Evolutionary conservation across 1,139 yeast species (phyloP), one percentile per base, ranked within the genome.

Genomic region (Geotrichum candidum): DNA sequence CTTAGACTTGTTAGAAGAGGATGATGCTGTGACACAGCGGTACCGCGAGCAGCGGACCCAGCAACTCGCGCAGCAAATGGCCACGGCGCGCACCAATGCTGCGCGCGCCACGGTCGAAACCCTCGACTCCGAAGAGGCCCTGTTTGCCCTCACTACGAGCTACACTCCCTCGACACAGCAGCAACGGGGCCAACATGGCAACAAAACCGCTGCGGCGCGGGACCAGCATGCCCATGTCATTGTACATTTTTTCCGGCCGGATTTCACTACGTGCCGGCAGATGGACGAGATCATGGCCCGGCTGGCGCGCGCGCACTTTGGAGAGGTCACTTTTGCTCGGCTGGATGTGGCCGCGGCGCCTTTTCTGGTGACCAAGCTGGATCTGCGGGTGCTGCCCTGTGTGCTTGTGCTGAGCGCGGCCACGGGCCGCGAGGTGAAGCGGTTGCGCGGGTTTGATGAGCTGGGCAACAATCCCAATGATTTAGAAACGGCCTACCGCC

Each of bases 21-120:
- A 88, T 73, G 82, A 84, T 31, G 89, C 88, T 65, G 76, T 89
- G 65, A 92, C 31, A 3, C 23, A 56, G 9, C 51, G 54, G 23
- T 90, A 90, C 72, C 79, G 97, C 71, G 82, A 85, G 65, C 75
- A 79, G 33, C 96, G 92, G 66, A 81, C 89, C 60, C 72, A 77
- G 11, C 61, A 62, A 25, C 57, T 62, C 13, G 25, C 50, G 15
- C 45, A 57, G 27, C 54, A 48, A 27, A 33, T 61, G 51, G 41
- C 41, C n/a, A 15, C 41, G n/a, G 41, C 41, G 13, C 41, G 41
- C 13, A 53, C 57, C 23, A 53, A 59, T 13, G 48, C 48, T 15
- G 31, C 33, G 6, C 31, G 33, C 18, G 56, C 51, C 23, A 25
- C 62, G 1, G 63, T 62, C 6, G 56, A 56, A 22, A 62, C 64